Evolutionary conservation across 2,329 filamentous ascomycete genomes (phyloP), one percentile per base, ranked within the genome.

Genomic region (Colletotrichum kahawae): DNA sequence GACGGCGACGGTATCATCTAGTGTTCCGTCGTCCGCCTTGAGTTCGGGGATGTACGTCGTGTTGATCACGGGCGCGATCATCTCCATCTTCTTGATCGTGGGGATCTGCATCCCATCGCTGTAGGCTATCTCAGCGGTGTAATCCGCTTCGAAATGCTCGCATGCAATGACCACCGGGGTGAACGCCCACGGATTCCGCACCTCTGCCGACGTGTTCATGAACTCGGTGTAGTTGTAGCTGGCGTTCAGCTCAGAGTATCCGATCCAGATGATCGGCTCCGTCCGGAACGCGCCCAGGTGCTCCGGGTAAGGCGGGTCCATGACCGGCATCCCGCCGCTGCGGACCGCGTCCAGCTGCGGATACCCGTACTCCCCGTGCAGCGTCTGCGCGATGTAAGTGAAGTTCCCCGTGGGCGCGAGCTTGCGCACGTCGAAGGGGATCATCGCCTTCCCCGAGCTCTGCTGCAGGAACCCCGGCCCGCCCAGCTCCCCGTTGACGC

Each of bases 231-330:
- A 71, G 18, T 73, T 74, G 21, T 77, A 56, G 27, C 71, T 71
- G 18, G 81, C 68, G 6, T 71, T 80, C 48, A 80, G 73, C 10
- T 78, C 74, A 5, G 79, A 75, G 69, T 82, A 83, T 10, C 82
- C 83, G 10, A 84, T 75, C 81, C 82, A 84, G 16, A 85, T 57
- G 12, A 82, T 74, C 1, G 83, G 83, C 65, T 84, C 82, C 2
- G 79, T 81, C 12, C 79, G 78, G 57, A 85, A 82, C 1, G 78
- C 80, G 2, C 83, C 83, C 5, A 83, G 77, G 13, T 80, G 60
- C 38, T 72, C 59, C 4, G 79, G 81, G 65, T 76, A 81, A 4
- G 78, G 78, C 12, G 77, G 76, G 2, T 62, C 51, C 21, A 31
- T 75, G 38, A 29, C 74, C 2, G 77, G 78, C 27, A 83, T 78